Evolutionary conservation across 345 rosid species (phyloP).

Genomic region (Camelina laxa): DNA sequence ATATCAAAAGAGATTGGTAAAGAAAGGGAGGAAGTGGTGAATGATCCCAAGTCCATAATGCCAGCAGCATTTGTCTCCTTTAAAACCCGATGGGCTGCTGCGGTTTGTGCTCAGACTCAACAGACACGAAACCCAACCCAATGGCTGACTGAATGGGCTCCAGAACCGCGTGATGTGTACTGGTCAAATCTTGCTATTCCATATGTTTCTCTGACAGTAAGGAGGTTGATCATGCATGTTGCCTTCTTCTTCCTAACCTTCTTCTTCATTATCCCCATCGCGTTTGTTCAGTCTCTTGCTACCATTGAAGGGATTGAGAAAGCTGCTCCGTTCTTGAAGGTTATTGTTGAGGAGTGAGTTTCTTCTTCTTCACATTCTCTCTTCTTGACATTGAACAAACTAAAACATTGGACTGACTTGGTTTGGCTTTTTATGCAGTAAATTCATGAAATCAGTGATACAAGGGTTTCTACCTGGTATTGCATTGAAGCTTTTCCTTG

Average conservation of each 20-base stretch:
- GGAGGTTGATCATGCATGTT: constrained; percentile 77
- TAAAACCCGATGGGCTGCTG: constrained; percentile 95
- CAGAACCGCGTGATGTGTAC: constrained; percentile 93
- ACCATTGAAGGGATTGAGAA: constrained; percentile 83
- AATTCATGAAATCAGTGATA: constrained; percentile 71
- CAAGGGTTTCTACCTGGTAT: constrained; percentile 95
- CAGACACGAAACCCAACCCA: constrained; percentile 85
- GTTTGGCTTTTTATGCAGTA: constrained; percentile 50
- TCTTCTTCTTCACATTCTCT: constrained; percentile 7
- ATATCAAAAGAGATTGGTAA: constrained; percentile 66
- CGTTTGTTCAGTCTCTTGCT: constrained; percentile 89
- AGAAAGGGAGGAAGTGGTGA: constrained; percentile 68
- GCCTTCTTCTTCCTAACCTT: constrained; percentile 96
- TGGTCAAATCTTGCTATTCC: constrained; percentile 94
- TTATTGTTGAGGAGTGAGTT: constrained; percentile 71
- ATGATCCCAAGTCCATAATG: constrained; percentile 80
- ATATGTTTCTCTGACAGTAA: constrained; percentile 68
- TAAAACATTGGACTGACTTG: constrained; percentile 13
- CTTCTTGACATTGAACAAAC: constrained; percentile 19
- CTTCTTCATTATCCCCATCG: constrained; percentile 91
- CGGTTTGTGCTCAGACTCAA: constrained; percentile 98
- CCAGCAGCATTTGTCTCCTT: constrained; percentile 98
- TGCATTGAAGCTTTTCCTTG: constrained; percentile 89
- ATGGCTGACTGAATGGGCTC: constrained; percentile 98
- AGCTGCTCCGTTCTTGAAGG: constrained; percentile 67